Conservation (phyloP, 345 rosid species). For the Eucalyptus regnans region DNA sequence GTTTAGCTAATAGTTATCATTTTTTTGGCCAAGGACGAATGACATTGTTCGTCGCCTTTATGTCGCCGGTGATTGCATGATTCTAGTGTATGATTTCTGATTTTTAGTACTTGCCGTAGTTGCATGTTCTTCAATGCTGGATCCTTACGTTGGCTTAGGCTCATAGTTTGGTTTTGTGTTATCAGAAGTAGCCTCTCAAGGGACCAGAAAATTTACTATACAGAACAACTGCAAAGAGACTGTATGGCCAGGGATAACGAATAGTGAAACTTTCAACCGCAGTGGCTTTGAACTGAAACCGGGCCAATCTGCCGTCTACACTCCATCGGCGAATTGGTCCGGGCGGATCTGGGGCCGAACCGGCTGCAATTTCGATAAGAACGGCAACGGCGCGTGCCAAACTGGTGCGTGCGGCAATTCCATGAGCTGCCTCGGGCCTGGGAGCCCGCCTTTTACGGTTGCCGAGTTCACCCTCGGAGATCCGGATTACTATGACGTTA, state of each 20-base stretch:
- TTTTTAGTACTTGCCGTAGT: not conserved
- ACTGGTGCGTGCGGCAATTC: slow-evolving; percentile 42
- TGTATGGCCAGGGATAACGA: slow-evolving; percentile 52
- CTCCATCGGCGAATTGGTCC: slow-evolving; percentile 24
- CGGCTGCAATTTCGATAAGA: slow-evolving; percentile 29
- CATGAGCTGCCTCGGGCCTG: slow-evolving; percentile 30
- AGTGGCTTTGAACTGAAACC: slow-evolving; percentile 21
- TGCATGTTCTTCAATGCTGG: not conserved
- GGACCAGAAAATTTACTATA: slow-evolving; percentile 27
- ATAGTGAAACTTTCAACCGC: slow-evolving; percentile 3
- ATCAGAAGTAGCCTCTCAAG: slow-evolving; percentile 2
- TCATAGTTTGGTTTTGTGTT: not conserved
- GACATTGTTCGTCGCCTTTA: not conserved
- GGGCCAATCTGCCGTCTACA: slow-evolving; percentile 21
- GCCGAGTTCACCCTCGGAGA: slow-evolving; percentile 40
- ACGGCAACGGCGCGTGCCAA: slow-evolving; percentile 26
- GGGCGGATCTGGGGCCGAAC: slow-evolving; percentile 70
- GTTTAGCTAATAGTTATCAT: not conserved
- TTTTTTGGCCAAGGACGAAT: not conserved
- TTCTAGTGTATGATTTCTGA: not conserved
- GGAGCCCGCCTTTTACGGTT: slow-evolving; percentile 35
- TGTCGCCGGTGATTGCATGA: not conserved
- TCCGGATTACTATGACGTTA: slow-evolving; percentile 38
- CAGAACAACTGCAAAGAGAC: slow-evolving; percentile 46
- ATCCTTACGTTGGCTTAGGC: not conserved